Evolutionary conservation across 2,329 filamentous ascomycete genomes (phyloP).

Genomic region (Verruconis gallopava): DNA sequence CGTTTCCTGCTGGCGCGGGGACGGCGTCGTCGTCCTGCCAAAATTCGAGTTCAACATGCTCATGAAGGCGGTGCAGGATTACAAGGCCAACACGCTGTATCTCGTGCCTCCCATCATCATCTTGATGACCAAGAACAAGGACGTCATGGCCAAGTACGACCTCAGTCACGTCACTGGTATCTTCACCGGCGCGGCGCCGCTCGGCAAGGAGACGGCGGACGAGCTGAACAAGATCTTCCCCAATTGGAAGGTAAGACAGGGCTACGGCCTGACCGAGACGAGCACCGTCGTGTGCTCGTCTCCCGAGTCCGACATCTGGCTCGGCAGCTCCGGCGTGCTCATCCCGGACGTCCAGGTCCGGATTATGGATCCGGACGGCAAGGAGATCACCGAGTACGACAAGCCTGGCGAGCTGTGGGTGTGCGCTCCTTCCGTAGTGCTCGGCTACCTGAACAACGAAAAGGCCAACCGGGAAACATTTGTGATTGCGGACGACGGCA

Average conservation of each 20-base stretch:
- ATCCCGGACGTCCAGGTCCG: conserved; percentile 52
- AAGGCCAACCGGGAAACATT: conserved; percentile 75
- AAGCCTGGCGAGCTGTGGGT: conserved; percentile 71
- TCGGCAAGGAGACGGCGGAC: conserved; percentile 58
- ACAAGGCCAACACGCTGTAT: conserved; percentile 54
- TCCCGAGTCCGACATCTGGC: conserved; percentile 48
- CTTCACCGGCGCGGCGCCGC: conserved; percentile 66
- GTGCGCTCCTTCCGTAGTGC: conserved; percentile 59
- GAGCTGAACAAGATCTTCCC: conserved; percentile 52
- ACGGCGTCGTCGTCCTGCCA: conserved; percentile 57
- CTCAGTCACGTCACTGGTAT: conserved; percentile 52
- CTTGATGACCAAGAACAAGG: conserved; percentile 53
- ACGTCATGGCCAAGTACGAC: conserved; percentile 53
- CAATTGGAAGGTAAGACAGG: conserved; percentile 53
- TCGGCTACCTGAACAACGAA: conserved; percentile 80
- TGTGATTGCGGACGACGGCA: conserved; percentile 47
- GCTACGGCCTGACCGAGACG: conserved; percentile 70
- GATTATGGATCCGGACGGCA: conserved; percentile 52
- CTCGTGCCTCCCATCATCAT: conserved; percentile 77
- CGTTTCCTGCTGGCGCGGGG: conserved; percentile 53
- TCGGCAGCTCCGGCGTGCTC: conserved; percentile 60
- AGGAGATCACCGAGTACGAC: conserved; percentile 57
- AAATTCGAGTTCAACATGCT: conserved; percentile 62
- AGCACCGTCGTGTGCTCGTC: conserved; percentile 54
- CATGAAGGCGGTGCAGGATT: conserved; percentile 51